Conservation (phyloP, 768 basidiomycete genomes). For the Agrocybe chaxingu region DNA sequence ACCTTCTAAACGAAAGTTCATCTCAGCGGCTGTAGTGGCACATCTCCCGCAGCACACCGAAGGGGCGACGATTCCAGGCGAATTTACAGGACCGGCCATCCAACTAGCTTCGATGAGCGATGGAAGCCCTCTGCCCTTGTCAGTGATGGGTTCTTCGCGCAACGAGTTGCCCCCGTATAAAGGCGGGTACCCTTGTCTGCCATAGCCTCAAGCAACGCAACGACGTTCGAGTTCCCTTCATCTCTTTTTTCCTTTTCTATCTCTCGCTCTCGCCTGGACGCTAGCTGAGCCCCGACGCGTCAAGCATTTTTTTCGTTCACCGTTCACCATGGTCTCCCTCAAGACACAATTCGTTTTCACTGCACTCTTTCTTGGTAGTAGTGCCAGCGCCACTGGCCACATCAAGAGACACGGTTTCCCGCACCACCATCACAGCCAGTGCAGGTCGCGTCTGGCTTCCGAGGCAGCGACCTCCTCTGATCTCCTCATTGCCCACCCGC, state of each 20-base stretch:
- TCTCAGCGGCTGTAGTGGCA: neutral
- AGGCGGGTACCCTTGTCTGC: too few species aligned
- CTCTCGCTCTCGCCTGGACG: neutral
- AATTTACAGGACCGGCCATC: constrained; percentile 9
- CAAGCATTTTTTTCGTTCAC: constrained; percentile 1
- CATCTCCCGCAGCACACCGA: constrained; percentile 5
- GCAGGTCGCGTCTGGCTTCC: constrained; percentile 14
- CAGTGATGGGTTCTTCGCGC: too few species aligned
- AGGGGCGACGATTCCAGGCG: constrained; percentile 2
- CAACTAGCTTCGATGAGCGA: constrained; percentile 6
- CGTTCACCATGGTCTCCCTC: constrained; percentile 11
- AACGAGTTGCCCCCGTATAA: too few species aligned
- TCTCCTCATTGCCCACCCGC: neutral
- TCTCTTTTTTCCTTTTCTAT: neutral
- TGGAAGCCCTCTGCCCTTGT: too few species aligned
- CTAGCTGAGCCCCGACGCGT: constrained; percentile 2
- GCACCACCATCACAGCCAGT: constrained; percentile 13
- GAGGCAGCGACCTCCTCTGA: neutral
- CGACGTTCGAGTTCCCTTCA: too few species aligned
- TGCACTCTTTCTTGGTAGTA: constrained; percentile 17
- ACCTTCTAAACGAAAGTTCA: neutral
- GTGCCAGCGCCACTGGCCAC: constrained; percentile 10
- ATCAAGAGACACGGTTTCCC: constrained; percentile 9
- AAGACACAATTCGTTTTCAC: constrained; percentile 9
- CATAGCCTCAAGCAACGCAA: too few species aligned